Base-by-base conservation (phyloP, 768 basidiomycete species). In the Suillus sp. region DNA sequence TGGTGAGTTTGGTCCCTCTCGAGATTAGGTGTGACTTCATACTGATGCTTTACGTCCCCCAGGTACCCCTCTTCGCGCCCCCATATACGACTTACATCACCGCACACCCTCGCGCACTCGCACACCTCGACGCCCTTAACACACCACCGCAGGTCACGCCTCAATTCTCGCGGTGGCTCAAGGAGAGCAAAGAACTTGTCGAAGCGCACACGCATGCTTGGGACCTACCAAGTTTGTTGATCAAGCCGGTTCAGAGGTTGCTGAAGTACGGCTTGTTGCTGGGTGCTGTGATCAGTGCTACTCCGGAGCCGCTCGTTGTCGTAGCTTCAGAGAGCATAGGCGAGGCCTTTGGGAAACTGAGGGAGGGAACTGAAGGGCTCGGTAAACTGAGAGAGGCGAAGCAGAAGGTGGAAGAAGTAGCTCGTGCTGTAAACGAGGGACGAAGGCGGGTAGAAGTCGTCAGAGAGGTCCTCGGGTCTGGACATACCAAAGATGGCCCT, bases 201-300 rank as follows among this genome's bases (percentile, higher is more conserved):
- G 84, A 87, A 2, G 83, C 85, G 27, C 82, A 91, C 14, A 91
- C 93, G 0, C 89, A 93, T 69, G 92, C 94, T 3, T 95, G 94
- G 90, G 96, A 99, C 73, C 86, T 99, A 32, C 83, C 93, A 6
- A 95, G 94, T 0, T 84, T 98, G 43, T 89, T 99, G 64, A 98
- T 99, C 76, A 98, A 99, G 76, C 97, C 97, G 38, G 94, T 99
- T 4, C 97, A 99, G 71, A 88, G 96, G 18, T 83, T 98, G 61
- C 87, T 98, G 66, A 99, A 98, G 73, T 99, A 99, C 71, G 87
- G 93, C 0, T 84, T 99, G 10, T 84, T 99, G 34, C 85, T 99
- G 38, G 77, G 78, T 30, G 86, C 91, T 30, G 88, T 94, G 67
- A 84, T 90, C 59, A 86, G 89, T 57, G 89, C 88, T 70, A 94